Evolutionary conservation across 139 green algal genomes (phyloP), one percentile per base, ranked within the genome.

Genomic region (Micractinium sp.): DNA sequence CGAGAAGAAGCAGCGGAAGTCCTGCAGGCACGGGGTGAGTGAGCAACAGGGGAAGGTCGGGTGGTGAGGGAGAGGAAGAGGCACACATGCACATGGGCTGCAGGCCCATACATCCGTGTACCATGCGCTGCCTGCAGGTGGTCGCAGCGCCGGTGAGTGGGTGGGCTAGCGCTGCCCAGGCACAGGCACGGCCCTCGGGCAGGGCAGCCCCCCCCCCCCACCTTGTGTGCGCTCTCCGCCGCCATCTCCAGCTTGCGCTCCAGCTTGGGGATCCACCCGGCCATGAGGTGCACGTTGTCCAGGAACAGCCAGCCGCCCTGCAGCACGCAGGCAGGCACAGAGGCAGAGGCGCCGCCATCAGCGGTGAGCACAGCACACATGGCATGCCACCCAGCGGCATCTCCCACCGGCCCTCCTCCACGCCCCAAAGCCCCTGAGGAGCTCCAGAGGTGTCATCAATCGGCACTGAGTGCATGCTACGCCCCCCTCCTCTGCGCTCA

Each of bases 1-100:
- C 19, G 88, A 95, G 91, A 98, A 97, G 92, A 98, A 98, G 94
- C 96, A 98, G 75, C 96, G 93, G 95, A 99, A 99, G 84, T 98
- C 94, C 3, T 93, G 87, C 78, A 63, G 78, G 77, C 22, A 66
- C 7, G 39, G 36, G n/a, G 13, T 0, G 13, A 41, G 22, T 18
- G 12, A 35, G 2, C 0, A 38, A 15, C 22, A 22, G 76, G 23
- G 14, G 35, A 56, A 5, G 35, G 75, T 18, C 19, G 19, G 22
- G 35, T 15, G 36, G 35, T 35, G 29, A 41, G 22, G 5, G 73
- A 29, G 1, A 75, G 67, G 23, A 22, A 75, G n/a, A 22, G 27
- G 12, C 67, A 39, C n/a, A 13, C 73, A 78, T 78, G 7, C 31
- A 78, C 13, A 14, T 29, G 31, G 1, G 31, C n/a, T 1, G 73